Conservation (phyloP, 2,329 filamentous ascomycete genomes). For the Akanthomyces lecanii region DNA sequence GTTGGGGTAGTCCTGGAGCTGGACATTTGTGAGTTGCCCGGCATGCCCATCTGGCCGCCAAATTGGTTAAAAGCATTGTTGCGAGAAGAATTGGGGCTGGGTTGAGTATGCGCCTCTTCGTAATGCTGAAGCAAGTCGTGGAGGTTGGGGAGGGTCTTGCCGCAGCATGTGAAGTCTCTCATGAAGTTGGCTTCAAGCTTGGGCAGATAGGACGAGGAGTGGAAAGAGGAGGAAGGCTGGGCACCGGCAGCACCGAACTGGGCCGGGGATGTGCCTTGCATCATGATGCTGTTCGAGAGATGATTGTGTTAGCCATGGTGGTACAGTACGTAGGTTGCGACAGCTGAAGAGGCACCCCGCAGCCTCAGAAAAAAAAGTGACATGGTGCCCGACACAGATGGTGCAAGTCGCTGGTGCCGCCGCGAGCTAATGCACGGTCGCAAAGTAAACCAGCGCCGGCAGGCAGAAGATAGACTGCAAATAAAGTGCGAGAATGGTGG, state of each 20-base stretch:
- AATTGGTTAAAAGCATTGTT: slow-evolving; percentile 41
- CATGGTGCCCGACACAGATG: slow-evolving; percentile 1
- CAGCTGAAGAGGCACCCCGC: slow-evolving; percentile 8
- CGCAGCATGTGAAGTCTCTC: slow-evolving; percentile 95
- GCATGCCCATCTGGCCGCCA: slow-evolving; percentile 30
- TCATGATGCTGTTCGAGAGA: slow-evolving; percentile 68
- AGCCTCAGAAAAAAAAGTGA: slow-evolving; percentile 11
- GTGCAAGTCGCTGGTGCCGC: neutral
- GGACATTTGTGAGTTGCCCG: slow-evolving; percentile 30
- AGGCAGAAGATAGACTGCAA: neutral
- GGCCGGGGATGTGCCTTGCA: slow-evolving; percentile 86
- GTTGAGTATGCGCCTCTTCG: slow-evolving; percentile 85
- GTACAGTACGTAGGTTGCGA: slow-evolving; percentile 14
- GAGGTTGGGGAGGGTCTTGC: slow-evolving; percentile 80
- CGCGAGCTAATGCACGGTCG: neutral
- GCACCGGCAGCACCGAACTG: slow-evolving; percentile 55
- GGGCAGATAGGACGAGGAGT: slow-evolving; percentile 93
- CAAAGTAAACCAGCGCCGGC: neutral
- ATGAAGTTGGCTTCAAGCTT: slow-evolving; percentile 97
- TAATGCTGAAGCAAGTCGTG: slow-evolving; percentile 96
- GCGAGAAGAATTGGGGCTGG: slow-evolving; percentile 43
- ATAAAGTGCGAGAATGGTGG: neutral
- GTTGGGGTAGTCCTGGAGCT: slow-evolving; percentile 31
- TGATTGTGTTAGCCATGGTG: slow-evolving; percentile 21
- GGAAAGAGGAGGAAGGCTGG: slow-evolving; percentile 83